Percentiles rank a stretch among this genome's conserved stretches.
phyloP scores from a whole-genome alignment of 306 rosid species.

The Senna tora region DNA sequence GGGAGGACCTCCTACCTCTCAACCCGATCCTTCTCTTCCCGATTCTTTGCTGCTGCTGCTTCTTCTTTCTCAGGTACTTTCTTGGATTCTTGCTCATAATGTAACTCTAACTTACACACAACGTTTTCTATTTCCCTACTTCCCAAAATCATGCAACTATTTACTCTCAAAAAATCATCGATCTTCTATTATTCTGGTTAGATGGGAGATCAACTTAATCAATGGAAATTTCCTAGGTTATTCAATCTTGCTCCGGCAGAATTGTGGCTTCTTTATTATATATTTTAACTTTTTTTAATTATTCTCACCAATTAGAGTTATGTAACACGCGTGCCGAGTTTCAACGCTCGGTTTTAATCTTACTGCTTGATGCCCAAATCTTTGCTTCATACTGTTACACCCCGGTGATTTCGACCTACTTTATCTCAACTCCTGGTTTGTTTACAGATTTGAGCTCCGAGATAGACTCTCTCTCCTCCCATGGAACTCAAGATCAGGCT shows the following conservation, averaged over 20 bases:
- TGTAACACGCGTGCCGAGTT: not conserved
- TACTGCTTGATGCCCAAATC: slow-evolving; percentile 9
- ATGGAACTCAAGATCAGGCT: slow-evolving; percentile 48
- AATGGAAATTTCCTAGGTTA: slow-evolving; percentile 2
- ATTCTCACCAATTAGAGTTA: slow-evolving; percentile 12
- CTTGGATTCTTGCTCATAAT: slow-evolving; percentile 42
- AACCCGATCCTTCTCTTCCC: slow-evolving; percentile 19
- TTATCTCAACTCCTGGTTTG: slow-evolving; percentile 29
- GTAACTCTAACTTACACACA: not conserved
- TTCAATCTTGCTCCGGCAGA: not conserved
- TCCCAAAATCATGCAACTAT: slow-evolving; percentile 17
- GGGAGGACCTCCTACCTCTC: not conserved
- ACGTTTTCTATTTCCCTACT: not conserved
- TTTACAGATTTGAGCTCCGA: slow-evolving; percentile 57
- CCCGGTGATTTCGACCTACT: slow-evolving; percentile 35
- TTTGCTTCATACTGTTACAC: not conserved
- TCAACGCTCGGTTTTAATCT: slow-evolving; percentile 11
- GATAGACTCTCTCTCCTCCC: slow-evolving; percentile 27
- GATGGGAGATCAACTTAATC: slow-evolving; percentile 1
- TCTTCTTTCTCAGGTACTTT: slow-evolving; percentile 43
- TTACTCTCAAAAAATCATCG: slow-evolving; percentile 15
- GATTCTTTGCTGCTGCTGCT: slow-evolving; percentile 4
- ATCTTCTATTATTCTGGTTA: slow-evolving; percentile 22
- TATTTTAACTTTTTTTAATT: not conserved
- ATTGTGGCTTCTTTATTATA: not conserved